Conservation (phyloP, 2,329 filamentous ascomycete genomes). For the Exserohilum turcica region DNA sequence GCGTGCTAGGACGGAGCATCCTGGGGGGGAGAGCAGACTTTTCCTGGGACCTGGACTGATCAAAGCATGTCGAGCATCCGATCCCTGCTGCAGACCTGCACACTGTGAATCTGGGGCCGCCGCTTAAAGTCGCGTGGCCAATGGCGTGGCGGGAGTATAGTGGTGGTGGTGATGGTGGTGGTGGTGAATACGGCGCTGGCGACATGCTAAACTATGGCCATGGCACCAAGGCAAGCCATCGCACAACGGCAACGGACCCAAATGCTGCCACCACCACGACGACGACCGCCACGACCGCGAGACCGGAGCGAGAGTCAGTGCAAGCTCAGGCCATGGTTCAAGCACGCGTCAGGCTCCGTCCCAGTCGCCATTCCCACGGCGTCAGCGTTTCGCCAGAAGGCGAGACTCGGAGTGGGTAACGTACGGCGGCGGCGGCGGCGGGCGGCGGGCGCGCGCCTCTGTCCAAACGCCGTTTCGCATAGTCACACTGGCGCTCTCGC, state of each 20-base stretch:
- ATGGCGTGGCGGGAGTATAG: slow-evolving; percentile 12
- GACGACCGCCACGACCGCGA: neutral
- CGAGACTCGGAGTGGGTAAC: slow-evolving; percentile 4
- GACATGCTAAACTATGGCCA: neutral
- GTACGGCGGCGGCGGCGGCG: neutral
- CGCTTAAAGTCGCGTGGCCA: slow-evolving; percentile 28
- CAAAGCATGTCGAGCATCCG: slow-evolving; percentile 23
- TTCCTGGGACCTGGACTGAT: slow-evolving; percentile 21
- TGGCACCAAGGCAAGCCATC: neutral
- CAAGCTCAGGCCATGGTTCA: slow-evolving; percentile 17
- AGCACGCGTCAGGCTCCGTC: slow-evolving; percentile 15
- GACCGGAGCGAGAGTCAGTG: slow-evolving; percentile 11
- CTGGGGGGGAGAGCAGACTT: slow-evolving; percentile 29
- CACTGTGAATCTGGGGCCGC: slow-evolving; percentile 20
- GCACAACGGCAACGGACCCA: neutral
- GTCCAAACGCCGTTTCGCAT: slow-evolving; percentile 17
- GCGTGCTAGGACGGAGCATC: slow-evolving; percentile 21
- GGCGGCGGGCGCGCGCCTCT: slow-evolving; percentile 3
- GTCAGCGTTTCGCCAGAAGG: slow-evolving; percentile 19
- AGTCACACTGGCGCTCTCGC: slow-evolving; percentile 9
- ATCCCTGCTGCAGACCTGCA: slow-evolving; percentile 23
- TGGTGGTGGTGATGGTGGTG: too few species aligned
- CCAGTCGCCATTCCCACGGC: too few species aligned
- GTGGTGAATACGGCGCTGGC: slow-evolving; percentile 2
- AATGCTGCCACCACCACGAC: neutral